Evolutionary conservation across 2,329 filamentous ascomycete species (phyloP), one percentile per base, ranked within the genome.

Genomic region (Corinectria fuckeliana): DNA sequence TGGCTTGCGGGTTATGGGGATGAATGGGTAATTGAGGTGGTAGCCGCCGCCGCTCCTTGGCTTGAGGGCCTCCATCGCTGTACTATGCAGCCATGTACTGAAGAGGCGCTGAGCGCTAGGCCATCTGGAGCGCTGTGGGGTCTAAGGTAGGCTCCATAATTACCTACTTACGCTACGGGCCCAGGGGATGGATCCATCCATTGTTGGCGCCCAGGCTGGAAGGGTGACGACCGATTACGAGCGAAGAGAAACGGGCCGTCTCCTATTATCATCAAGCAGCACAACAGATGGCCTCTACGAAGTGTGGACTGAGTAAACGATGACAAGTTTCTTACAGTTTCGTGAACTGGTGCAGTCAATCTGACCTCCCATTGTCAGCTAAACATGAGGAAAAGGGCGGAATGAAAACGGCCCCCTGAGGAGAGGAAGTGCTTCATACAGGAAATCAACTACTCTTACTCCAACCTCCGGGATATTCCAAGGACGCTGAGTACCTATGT

Each of bases 41-140:
- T 53, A 53, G 36, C 51, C 21, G 25, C 50, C 42, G 36, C 51
- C n/a, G 14, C 28, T 32, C 20, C 41, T 20, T 32, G 52, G 36
- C 36, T 38, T 25, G 49, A 36, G 26, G 25, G 28, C 36, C 49
- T 51, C 23, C 23, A 25, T 34, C 26, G 32, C 16, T 44, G 20
- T 28, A n/a, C n/a, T n/a, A n/a, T n/a, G n/a, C n/a, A 32, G 51
- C 51, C 42, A n/a, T n/a, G n/a, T n/a, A 48, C 42, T 55, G 51
- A 21, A 55, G 25, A 28, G 38, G 50, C 50, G 38, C 50, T 52
- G 50, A 23, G 42, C 42, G 26, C 39, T 42, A 42, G 21, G 23
- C 36, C 36, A 39, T 25, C 28, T 30, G 20, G 14, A 28, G 41
- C 42, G 51, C 51, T 55, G 42, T 55, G 50, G 51, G 51, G 32